Conservation (phyloP, 179 eudicot species). For the Silene vulgaris region DNA sequence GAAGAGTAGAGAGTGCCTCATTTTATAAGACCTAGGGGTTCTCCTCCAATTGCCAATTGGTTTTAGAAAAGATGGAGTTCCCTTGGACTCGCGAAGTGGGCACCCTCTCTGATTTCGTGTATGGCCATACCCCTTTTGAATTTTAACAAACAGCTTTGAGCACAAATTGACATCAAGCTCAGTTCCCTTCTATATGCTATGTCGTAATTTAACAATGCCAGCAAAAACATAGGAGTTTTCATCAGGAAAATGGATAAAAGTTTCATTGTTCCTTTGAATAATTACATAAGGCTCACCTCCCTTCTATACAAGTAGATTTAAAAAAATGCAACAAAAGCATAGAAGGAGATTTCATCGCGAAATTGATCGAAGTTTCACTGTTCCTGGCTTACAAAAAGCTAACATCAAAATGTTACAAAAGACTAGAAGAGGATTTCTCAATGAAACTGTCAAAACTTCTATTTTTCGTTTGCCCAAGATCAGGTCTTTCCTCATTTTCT, state of each 20-base stretch:
- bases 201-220: neutral
- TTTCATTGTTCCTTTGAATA: neutral
- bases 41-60: no score
- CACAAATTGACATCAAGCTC: conserved; percentile 1
- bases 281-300: neutral
- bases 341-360: neutral
- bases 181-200: neutral
- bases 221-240: neutral
- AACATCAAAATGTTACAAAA: neutral
- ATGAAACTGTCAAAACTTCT: no score
- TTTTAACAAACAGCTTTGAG: neutral
- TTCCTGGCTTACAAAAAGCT: conserved; percentile 2
- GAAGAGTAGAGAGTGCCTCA: no score
- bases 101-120: no score
- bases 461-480: no score
- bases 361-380: neutral
- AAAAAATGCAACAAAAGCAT: conserved; percentile 3
- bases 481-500: no score
- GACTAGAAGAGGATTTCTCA: no score
- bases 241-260: no score
- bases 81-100: no score
- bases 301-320: neutral
- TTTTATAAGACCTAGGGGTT: no score
- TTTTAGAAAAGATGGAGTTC: no score
- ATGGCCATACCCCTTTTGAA: no score